Evolutionary conservation across 2,329 filamentous ascomycete species (phyloP).

Genomic region (Exophiala sp.): DNA sequence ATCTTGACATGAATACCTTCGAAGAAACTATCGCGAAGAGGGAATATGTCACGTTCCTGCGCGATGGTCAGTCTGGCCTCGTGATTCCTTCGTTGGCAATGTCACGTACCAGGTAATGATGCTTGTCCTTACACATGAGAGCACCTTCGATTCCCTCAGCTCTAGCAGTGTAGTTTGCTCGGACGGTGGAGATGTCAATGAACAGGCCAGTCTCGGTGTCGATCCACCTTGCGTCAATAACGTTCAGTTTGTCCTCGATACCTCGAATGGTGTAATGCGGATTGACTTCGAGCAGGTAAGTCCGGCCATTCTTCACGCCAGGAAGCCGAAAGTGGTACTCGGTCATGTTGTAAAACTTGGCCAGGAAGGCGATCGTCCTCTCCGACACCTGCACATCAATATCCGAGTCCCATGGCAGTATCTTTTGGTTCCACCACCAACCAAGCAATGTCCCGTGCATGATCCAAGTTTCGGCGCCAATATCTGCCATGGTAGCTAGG

Average conservation of each 20-base stretch:
- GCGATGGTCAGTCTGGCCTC: slow-evolving; percentile 2
- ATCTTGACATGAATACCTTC: slow-evolving; percentile 54
- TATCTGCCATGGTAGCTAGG: slow-evolving; percentile 53
- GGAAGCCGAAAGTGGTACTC: slow-evolving; percentile 49
- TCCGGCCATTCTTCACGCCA: slow-evolving; percentile 34
- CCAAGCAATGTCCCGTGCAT: slow-evolving; percentile 61
- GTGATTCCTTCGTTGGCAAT: not conserved
- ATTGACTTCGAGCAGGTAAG: slow-evolving; percentile 59
- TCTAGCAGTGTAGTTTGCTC: slow-evolving; percentile 43
- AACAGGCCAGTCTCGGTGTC: slow-evolving; percentile 58
- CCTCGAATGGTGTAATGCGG: slow-evolving; percentile 50
- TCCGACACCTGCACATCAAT: slow-evolving; percentile 59
- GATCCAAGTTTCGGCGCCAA: slow-evolving; percentile 60
- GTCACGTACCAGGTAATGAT: slow-evolving; percentile 46
- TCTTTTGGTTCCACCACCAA: slow-evolving; percentile 62
- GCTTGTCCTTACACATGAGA: slow-evolving; percentile 57
- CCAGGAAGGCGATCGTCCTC: slow-evolving; percentile 53
- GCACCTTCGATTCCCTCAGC: slow-evolving; percentile 38
- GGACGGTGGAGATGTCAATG: slow-evolving; percentile 59
- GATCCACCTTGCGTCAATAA: slow-evolving; percentile 61
- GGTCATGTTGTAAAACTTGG: slow-evolving; percentile 61
- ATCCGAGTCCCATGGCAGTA: slow-evolving; percentile 62
- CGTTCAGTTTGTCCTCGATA: slow-evolving; percentile 48
- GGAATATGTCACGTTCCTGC: slow-evolving; percentile 53
- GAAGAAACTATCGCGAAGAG: slow-evolving; percentile 53